phyloP scores from a whole-genome alignment of 805 yeast genomes.

The Cyberlindnera maritima region DNA sequence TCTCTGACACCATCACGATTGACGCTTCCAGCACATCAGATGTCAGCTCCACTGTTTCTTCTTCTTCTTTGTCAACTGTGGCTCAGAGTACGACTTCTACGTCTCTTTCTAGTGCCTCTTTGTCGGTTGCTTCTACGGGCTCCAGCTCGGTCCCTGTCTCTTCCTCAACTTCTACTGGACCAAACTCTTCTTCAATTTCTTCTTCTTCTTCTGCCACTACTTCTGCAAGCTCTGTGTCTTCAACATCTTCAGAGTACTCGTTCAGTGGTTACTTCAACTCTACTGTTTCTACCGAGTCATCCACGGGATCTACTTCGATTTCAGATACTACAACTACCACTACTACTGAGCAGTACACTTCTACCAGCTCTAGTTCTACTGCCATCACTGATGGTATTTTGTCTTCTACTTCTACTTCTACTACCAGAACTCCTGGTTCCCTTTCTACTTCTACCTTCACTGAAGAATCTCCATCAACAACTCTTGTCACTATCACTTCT shows the following conservation, averaged over 20 bases:
- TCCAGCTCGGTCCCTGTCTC: not conserved
- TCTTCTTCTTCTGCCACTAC: slow-evolving; percentile 6
- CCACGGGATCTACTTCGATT: too few species aligned
- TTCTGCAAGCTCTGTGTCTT: slow-evolving; percentile 13
- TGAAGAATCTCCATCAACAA: slow-evolving; percentile 12
- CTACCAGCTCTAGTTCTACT: too few species aligned
- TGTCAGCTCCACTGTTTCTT: slow-evolving; percentile 9
- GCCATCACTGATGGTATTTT: too few species aligned
- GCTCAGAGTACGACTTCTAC: not conserved
- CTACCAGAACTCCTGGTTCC: too few species aligned
- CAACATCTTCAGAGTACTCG: slow-evolving; percentile 17
- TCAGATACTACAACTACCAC: too few species aligned
- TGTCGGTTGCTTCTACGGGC: slow-evolving; percentile 3
- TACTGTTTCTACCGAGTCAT: too few species aligned
- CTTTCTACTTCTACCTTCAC: slow-evolving; percentile 18
- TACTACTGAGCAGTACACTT: too few species aligned
- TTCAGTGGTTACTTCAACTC: too few species aligned
- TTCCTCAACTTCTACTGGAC: not conserved
- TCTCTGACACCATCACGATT: slow-evolving; percentile 11
- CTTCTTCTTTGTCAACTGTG: too few species aligned
- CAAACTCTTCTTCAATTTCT: not conserved
- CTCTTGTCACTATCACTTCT: slow-evolving; percentile 26
- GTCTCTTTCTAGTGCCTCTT: not conserved
- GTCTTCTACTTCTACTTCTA: too few species aligned
- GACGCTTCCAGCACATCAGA: slow-evolving; percentile 14